Evolutionary conservation across 163 green algal species (phyloP), one percentile per base, ranked within the genome.

Genomic region (Smithsoniella earleae): DNA sequence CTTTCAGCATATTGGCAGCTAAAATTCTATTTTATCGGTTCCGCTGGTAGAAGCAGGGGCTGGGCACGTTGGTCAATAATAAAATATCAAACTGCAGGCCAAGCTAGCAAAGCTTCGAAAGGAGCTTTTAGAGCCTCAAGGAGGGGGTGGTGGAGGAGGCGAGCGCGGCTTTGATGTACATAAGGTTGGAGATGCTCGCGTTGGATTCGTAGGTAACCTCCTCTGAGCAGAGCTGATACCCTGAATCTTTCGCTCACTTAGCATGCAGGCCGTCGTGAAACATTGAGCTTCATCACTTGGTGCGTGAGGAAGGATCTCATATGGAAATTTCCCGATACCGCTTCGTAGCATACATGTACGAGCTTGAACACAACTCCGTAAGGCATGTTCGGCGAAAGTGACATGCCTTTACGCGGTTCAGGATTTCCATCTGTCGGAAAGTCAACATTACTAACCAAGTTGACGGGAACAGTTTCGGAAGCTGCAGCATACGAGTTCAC

Each of bases 401-500:
- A n/a, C n/a, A n/a, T n/a, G n/a, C n/a, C n/a, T n/a, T n/a, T n/a
- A n/a, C n/a, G n/a, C n/a, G n/a, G n/a, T 80, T 16, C 81, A 94
- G 88, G 87, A 1, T 95, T 93, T 73, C 85, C 89, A 33, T 92
- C 87, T 16, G 90, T 96, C 5, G 94, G 94, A 2, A 98, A 99
- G 84, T 98, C 91, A 20, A 97, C 94, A 27, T 79, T 98, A 63
- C 82, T 99, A 36, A 96, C 89, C 1, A 69, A 86, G 69, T 85
- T 99, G 30, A 98, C 94, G 4, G 90, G 90, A 52, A 96, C 91
- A 0, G 77, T 87, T 66, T 89, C 78, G 0, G 91, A 97, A 79
- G 86, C 86, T n/a, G 94, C 89, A 36, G 89, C 89, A 2, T 99
- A 99, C 76, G 95, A 98, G 78, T 99, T 99, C 83, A 99, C 94